Evolutionary conservation across 2,329 filamentous ascomycete species (phyloP), one percentile per base, ranked within the genome.

Genomic region (Diaporthe amygdali): DNA sequence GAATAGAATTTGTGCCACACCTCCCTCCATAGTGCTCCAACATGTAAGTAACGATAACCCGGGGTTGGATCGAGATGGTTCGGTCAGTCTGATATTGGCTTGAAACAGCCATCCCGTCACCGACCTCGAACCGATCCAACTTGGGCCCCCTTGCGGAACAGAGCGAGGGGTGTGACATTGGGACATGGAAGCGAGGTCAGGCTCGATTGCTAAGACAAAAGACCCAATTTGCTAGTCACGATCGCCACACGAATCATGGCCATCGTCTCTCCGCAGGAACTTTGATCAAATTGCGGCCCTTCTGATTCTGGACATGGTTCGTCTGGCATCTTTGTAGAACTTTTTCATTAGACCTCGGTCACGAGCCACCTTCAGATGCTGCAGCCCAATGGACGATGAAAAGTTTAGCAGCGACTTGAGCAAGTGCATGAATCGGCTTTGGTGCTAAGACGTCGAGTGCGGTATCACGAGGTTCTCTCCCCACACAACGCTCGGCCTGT

Each of bases 381-480:
- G 39, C 30, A 59, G 52, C 25, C 52, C 66, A 68, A 49, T 68
- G 32, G 52, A 30, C 66, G 66, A 59, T 15, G 59, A 49, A 64
- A 64, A 64, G 41, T 25, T 64, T 34, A 64, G 44, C 30, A 49
- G 30, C 27, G 30, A 27, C 59, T 64, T 64, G 59, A 68, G 41
- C 52, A 59, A 59, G 52, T 56, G 51, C 66, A 56, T 68, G 49
- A 68, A 56, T 47, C 30, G 51, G 44, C 32, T 37, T 51, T 34
- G 30, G 34, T 68, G 52, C 66, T 41, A 51, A 59, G 39, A 49
- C 44, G 30, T 59, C 41, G 22, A 27, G 46, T 59, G 66, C 46
- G 52, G 52, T 30, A 59, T 68, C 66, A 68, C 66, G 55, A 68
- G 44, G 22, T 56, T 68, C 27, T 41, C 49, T 44, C 37, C 64